phyloP scores from a whole-genome alignment of 306 rosid species.

The Canavalia gladiata region DNA sequence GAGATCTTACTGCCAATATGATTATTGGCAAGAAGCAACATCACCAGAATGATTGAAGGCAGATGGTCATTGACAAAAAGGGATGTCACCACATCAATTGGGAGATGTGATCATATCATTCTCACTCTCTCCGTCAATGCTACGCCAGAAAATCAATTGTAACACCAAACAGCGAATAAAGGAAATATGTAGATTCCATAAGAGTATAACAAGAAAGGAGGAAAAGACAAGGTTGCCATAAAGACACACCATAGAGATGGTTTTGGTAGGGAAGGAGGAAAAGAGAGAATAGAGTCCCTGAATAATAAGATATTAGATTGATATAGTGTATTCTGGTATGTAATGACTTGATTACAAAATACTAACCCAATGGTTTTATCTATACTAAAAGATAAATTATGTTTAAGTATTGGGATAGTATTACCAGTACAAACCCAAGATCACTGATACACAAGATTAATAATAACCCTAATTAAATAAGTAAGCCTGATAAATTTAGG shows the following conservation, averaged over 20 bases:
- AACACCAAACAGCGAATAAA: neutral
- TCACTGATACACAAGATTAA: neutral
- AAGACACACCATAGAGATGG: neutral
- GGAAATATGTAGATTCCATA: neutral
- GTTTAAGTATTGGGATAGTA: neutral
- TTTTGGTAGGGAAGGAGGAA: constrained; percentile 1
- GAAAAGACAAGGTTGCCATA: too few species aligned
- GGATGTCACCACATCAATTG: neutral
- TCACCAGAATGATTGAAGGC: neutral
- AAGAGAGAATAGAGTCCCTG: neutral
- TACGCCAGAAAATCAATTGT: neutral
- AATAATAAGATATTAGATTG: constrained; percentile 1
- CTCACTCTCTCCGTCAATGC: neutral
- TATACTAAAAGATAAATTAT: too few species aligned
- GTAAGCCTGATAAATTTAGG: neutral
- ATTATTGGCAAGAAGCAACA: neutral
- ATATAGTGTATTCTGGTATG: neutral
- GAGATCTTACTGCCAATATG: neutral
- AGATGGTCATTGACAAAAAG: neutral
- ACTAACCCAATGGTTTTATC: neutral
- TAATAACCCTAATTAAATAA: neutral
- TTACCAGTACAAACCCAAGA: neutral
- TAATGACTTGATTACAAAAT: neutral
- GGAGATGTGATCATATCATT: neutral
- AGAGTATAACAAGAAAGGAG: too few species aligned